Evolutionary conservation across 352 stramenopile species (phyloP).

Genomic region (Elongisporangium anandrum): DNA sequence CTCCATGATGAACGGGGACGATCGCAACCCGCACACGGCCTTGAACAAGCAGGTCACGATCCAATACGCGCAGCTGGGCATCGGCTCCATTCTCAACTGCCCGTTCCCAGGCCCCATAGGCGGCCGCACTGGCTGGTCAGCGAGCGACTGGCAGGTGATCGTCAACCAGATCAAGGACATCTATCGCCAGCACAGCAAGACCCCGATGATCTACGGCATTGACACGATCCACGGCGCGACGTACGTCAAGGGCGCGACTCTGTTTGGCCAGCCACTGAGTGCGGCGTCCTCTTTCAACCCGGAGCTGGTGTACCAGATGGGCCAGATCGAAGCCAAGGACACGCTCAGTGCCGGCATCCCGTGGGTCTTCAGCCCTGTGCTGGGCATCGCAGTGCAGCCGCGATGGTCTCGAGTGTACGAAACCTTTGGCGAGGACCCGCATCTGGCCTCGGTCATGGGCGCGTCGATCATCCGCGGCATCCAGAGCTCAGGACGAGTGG

Average conservation of each 20-base stretch:
- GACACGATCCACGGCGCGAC: constrained; percentile 90
- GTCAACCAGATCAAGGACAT: constrained; percentile 75
- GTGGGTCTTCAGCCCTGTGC: constrained; percentile 90
- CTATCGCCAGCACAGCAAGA: constrained; percentile 43
- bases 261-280: constrained; percentile 87
- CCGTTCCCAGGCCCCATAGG: constrained; percentile 48
- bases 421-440: constrained; percentile 92
- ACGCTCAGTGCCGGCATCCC: constrained; percentile 83
- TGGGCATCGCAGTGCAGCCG: constrained; percentile 77
- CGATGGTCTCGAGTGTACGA: constrained; percentile 91
- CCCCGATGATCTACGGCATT: constrained; percentile 84
- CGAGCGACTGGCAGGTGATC: constrained; percentile 54
- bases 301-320: constrained; percentile 63
- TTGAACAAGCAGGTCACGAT: constrained; percentile 46
- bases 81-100: constrained; percentile 88
- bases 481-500: constrained; percentile 56
- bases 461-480: constrained; percentile 72
- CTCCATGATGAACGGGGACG: constrained; percentile 62
- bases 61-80: constrained; percentile 61
- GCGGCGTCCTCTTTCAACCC: constrained; percentile 87
- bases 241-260: constrained; percentile 77
- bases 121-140: constrained; percentile 59
- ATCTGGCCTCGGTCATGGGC: constrained; percentile 67
- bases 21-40: constrained; percentile 35
- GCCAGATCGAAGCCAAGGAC: constrained; percentile 76